A percentile compares a stretch with the other conserved stretches of the same genome.
Evolutionary conservation across 2,329 filamentous ascomycete species (phyloP).

Genomic region (Neophaeococcomyces mojaviensis): DNA sequence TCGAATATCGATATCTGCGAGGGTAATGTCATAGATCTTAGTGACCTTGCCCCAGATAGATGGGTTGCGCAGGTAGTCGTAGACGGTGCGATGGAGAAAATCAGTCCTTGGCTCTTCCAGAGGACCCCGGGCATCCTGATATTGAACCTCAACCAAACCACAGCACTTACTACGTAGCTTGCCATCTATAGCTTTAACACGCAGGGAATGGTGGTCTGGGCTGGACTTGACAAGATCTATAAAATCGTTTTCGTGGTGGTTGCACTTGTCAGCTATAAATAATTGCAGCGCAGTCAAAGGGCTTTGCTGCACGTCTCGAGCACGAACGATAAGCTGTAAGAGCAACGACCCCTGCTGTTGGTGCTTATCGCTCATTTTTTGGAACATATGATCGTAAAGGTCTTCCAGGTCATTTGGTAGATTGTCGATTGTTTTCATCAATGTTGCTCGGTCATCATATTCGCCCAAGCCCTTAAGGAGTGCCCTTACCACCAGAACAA

Average conservation of each 20-base stretch:
- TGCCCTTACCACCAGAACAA: constrained; percentile 34
- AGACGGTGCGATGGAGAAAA: constrained; percentile 3
- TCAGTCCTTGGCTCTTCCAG: background rate
- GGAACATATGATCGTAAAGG: constrained; percentile 1
- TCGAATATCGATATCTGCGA: too few species aligned
- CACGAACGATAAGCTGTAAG: background rate
- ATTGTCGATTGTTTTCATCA: background rate
- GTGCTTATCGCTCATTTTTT: background rate
- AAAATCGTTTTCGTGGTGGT: background rate
- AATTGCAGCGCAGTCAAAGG: background rate
- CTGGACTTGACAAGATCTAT: too few species aligned
- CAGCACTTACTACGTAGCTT: constrained; percentile 1
- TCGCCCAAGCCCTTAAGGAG: background rate
- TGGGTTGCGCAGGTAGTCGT: background rate
- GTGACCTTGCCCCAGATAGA: constrained; percentile 6
- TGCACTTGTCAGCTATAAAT: background rate
- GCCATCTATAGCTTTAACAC: background rate
- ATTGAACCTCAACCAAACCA: constrained; percentile 1
- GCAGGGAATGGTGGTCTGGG: background rate
- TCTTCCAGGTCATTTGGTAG: background rate
- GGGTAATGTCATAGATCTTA: constrained; percentile 2
- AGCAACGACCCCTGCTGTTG: background rate
- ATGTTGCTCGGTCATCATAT: background rate
- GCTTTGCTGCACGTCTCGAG: background rate
- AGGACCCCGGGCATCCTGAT: background rate